Percentiles rank a stretch among this genome's conserved stretches.
These are phyloP conservation scores for Pseudogymnoascus sp. DNA, from an alignment of 2,329 filamentous ascomycete genomes.

Conservation along the genomic window DNA sequence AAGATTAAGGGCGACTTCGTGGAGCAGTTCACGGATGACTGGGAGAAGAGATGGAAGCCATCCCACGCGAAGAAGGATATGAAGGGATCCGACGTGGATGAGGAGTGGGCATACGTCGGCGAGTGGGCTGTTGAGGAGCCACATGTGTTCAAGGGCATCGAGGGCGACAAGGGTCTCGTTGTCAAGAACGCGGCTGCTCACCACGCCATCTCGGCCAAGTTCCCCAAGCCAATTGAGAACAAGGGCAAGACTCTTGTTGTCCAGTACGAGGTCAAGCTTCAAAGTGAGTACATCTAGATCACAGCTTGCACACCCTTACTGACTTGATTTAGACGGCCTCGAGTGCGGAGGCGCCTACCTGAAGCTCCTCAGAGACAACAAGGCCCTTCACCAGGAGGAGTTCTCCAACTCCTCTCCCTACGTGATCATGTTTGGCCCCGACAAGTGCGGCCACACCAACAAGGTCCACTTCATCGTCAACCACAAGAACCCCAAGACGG, in stretches of 20 bases:
- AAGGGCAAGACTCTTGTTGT: slow-evolving; percentile 96
- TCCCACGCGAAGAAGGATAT: slow-evolving; percentile 94
- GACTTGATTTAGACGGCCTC: slow-evolving; percentile 61
- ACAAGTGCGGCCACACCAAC: slow-evolving; percentile 99
- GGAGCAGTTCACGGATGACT: slow-evolving; percentile 96
- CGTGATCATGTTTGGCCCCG: slow-evolving; percentile 99
- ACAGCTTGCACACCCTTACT: slow-evolving; percentile 24
- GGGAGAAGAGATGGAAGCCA: slow-evolving; percentile 87
- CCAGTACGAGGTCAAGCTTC: slow-evolving; percentile 98
- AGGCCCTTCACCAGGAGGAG: slow-evolving; percentile 92
- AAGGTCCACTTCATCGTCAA: slow-evolving; percentile 99
- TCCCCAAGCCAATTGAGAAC: slow-evolving; percentile 92
- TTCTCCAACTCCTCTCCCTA: slow-evolving; percentile 97
- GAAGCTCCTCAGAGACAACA: slow-evolving; percentile 97
- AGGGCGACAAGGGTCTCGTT: slow-evolving; percentile 92
- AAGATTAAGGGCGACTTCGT: slow-evolving; percentile 87
- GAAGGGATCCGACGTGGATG: slow-evolving; percentile 62
- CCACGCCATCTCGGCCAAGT: slow-evolving; percentile 98
- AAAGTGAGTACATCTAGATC: slow-evolving; percentile 58
- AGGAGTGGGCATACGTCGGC: slow-evolving; percentile 96
- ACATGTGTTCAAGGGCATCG: slow-evolving; percentile 78
- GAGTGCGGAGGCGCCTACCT: slow-evolving; percentile 98
- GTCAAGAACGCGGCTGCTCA: slow-evolving; percentile 97
- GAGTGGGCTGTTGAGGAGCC: slow-evolving; percentile 97
- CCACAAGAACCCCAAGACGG: slow-evolving; percentile 99